Evolutionary conservation across 768 basidiomycete genomes (phyloP).

Genomic region (Mycena olivaceomarginata): DNA sequence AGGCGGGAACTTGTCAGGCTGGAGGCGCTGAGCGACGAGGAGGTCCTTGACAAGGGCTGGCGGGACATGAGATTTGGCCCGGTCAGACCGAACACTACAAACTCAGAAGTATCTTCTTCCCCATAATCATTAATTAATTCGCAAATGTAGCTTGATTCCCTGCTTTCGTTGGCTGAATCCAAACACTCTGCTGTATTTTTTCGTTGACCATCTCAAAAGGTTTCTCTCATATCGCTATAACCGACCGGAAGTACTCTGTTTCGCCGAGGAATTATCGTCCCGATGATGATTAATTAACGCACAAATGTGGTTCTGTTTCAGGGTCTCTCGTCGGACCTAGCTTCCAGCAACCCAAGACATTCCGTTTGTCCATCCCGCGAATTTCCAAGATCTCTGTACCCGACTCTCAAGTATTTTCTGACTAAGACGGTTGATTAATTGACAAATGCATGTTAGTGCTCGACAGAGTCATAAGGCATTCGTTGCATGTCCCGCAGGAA

Average conservation of each 20-base stretch:
- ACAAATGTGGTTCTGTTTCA: neutral
- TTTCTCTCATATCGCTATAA: conserved; percentile 33
- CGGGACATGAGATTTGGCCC: conserved; percentile 62
- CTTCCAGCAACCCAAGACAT: neutral
- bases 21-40: conserved; percentile 69
- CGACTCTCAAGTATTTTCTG: neutral
- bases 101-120: conserved; percentile 14
- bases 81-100: conserved; percentile 42
- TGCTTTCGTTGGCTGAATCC: neutral
- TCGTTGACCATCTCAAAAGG: neutral
- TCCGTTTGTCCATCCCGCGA: neutral
- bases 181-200: neutral
- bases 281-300: neutral
- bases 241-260: neutral
- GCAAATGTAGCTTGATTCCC: neutral
- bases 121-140: conserved; percentile 13
- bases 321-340: neutral
- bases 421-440: neutral
- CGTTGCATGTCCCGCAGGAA: neutral
- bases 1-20: conserved; percentile 84
- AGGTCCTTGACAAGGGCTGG: conserved; percentile 63
- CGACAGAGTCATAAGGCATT: neutral
- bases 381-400: neutral
- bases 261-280: neutral
- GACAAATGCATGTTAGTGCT: neutral